Percentiles rank a stretch among this genome's conserved stretches.
Conservation (phyloP, 1,139 yeast species). For the Nakaseomyces delphensis region DNA sequence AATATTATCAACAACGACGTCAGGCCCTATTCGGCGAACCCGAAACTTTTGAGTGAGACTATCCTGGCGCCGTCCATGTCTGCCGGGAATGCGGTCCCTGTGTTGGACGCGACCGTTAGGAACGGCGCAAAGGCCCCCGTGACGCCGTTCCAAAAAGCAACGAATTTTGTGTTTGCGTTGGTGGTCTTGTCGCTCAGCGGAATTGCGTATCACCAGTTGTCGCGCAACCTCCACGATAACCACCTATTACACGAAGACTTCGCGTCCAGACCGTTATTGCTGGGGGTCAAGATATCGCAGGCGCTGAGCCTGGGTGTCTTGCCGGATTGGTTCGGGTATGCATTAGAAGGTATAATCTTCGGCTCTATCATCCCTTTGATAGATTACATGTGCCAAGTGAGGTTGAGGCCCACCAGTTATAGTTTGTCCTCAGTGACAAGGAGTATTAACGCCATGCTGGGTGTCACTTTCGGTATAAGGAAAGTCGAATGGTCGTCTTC, state of each 20-base stretch:
- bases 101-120: background rate
- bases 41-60: background rate
- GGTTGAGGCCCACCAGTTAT: slow-evolving; percentile 8
- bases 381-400: slow-evolving; percentile 35
- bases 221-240: slow-evolving; percentile 43
- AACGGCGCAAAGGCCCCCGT: background rate
- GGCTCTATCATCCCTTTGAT: slow-evolving; percentile 56
- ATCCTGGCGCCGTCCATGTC: slow-evolving; percentile 1
- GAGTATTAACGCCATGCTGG: slow-evolving; percentile 66
- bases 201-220: slow-evolving; percentile 42
- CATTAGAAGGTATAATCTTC: slow-evolving; percentile 52
- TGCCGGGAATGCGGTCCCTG: background rate
- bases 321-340: slow-evolving; percentile 35
- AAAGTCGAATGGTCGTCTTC: slow-evolving; percentile 74
- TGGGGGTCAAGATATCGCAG: slow-evolving; percentile 25
- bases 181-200: slow-evolving; percentile 39
- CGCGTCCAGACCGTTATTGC: slow-evolving; percentile 31
- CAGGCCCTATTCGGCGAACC: background rate
- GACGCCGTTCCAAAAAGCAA: slow-evolving; percentile 10
- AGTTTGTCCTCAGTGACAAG: slow-evolving; percentile 42
- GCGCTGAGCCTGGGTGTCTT: slow-evolving; percentile 19
- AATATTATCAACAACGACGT: background rate
- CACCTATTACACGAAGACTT: slow-evolving; percentile 36
- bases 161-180: slow-evolving; percentile 21
- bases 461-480: slow-evolving; percentile 75